These are phyloP conservation scores for Xylaria sp. DNA, from an alignment of 2,329 filamentous ascomycete species.

Conservation along the genomic window DNA sequence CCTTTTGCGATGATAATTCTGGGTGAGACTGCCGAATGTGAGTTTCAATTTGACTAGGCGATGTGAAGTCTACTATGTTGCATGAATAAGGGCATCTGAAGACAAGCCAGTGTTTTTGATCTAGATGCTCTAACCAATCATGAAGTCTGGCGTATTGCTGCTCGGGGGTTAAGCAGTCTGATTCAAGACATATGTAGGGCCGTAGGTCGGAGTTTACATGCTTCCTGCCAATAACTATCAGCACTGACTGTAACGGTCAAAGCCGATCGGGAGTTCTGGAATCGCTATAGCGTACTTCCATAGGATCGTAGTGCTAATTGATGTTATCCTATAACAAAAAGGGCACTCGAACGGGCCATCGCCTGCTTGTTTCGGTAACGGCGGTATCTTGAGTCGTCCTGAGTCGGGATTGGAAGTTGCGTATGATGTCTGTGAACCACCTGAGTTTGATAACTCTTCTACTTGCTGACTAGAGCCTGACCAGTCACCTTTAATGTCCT, in stretches of 20 bases:
- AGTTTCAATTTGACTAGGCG: background rate
- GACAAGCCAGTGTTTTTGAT: constrained; percentile 20
- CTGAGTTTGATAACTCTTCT: constrained; percentile 14
- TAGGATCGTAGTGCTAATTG: constrained; percentile 12
- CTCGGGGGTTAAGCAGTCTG: constrained; percentile 21
- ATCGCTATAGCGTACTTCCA: constrained; percentile 23
- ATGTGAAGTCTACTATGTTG: constrained; percentile 6
- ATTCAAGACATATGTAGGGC: constrained; percentile 23
- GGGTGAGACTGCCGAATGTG: constrained; percentile 17
- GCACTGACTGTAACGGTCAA: background rate
- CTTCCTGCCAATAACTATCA: constrained; percentile 10
- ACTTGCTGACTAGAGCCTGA: background rate
- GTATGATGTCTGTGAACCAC: constrained; percentile 22
- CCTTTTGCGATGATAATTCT: background rate
- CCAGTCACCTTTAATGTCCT: background rate
- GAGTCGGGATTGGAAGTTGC: constrained; percentile 6
- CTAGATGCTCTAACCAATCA: constrained; percentile 21
- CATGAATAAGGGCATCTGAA: constrained; percentile 28
- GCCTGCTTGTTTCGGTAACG: constrained; percentile 10
- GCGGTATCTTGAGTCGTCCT: constrained; percentile 7
- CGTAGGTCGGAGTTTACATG: constrained; percentile 23
- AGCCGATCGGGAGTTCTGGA: background rate
- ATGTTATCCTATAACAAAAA: constrained; percentile 31
- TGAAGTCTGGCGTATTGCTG: constrained; percentile 17
- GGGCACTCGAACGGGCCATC: constrained; percentile 30